Percentiles rank a stretch among this genome's conserved stretches.
Evolutionary conservation across 208 protist genomes (phyloP).

Genomic region (Trypanosoma melophagium): DNA sequence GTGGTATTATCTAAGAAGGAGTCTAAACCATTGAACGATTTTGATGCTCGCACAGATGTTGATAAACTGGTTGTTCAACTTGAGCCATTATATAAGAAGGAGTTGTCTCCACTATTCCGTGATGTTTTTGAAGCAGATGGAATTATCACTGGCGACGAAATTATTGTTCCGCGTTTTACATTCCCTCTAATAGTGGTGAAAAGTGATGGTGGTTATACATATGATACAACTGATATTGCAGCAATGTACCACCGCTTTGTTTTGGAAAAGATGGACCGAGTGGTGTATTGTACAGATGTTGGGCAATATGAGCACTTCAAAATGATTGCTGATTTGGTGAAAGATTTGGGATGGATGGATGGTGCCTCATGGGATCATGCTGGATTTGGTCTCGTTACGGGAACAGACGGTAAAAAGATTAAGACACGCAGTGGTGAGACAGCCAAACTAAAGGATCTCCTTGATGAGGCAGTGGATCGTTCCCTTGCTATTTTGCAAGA

Average conservation of each 20-base stretch:
- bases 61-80: constrained; percentile 83
- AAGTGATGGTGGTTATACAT: constrained; percentile 94
- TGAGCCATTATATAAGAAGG: constrained; percentile 71
- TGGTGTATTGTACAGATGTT: constrained; percentile 96
- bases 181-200: constrained; percentile 95
- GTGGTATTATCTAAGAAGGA: constrained; percentile 89
- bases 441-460: constrained; percentile 93
- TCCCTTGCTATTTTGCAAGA: constrained; percentile 80
- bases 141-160: constrained; percentile 62
- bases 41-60: constrained; percentile 81
- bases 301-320: constrained; percentile 95
- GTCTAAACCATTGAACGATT: constrained; percentile 79
- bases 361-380: constrained; percentile 89
- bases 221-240: constrained; percentile 94
- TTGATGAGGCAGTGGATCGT: constrained; percentile 93
- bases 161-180: constrained; percentile 86
- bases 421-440: constrained; percentile 96
- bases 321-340: constrained; percentile 84
- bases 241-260: constrained; percentile 91
- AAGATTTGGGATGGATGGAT: constrained; percentile 90
- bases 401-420: constrained; percentile 94
- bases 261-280: constrained; percentile 82
- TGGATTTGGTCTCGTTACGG: constrained; percentile 93
- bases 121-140: constrained; percentile 74
- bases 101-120: constrained; percentile 67